A percentile compares a stretch with the other conserved stretches of the same genome.
phyloP scores from a whole-genome alignment of 345 rosid genomes.

The Zanthoxylum bungeanum region DNA sequence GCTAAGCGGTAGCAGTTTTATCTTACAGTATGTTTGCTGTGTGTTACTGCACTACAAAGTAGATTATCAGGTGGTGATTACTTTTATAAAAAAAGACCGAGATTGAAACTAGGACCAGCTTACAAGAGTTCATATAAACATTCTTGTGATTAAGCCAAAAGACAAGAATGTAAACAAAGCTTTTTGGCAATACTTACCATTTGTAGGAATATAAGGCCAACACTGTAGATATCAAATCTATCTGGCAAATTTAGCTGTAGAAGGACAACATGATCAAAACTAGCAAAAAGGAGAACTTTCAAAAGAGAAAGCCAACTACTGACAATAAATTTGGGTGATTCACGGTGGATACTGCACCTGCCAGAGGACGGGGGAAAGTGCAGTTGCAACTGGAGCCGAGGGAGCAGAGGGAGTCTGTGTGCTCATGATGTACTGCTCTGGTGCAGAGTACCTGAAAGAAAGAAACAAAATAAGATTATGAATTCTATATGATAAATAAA shows the following conservation, averaged over 20 bases:
- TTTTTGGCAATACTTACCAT: conserved; percentile 55
- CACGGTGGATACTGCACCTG: conserved; percentile 49
- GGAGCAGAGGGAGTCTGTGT: conserved; percentile 99
- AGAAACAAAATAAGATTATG: neutral
- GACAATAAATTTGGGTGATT: conserved; percentile 3
- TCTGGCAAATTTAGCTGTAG: conserved; percentile 93
- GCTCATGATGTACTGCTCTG: conserved; percentile 99
- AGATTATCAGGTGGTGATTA: neutral
- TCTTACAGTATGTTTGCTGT: neutral
- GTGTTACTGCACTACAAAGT: neutral
- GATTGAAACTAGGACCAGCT: neutral
- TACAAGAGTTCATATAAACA: neutral
- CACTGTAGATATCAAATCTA: conserved; percentile 90
- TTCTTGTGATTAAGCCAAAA: neutral
- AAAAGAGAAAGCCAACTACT: conserved; percentile 13
- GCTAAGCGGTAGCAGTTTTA: neutral
- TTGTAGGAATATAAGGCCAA: conserved; percentile 87
- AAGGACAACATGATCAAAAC: conserved; percentile 17
- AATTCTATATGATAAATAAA: neutral
- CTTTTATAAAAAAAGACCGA: neutral
- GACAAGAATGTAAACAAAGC: neutral
- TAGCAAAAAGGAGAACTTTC: conserved; percentile 7
- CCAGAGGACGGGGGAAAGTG: conserved; percentile 96
- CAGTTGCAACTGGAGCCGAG: conserved; percentile 94
- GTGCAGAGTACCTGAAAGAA: conserved; percentile 77